A percentile compares a stretch with the other conserved stretches of the same genome.
Conservation (phyloP, 164 flowering plant species). For the Vitis labrusca region DNA sequence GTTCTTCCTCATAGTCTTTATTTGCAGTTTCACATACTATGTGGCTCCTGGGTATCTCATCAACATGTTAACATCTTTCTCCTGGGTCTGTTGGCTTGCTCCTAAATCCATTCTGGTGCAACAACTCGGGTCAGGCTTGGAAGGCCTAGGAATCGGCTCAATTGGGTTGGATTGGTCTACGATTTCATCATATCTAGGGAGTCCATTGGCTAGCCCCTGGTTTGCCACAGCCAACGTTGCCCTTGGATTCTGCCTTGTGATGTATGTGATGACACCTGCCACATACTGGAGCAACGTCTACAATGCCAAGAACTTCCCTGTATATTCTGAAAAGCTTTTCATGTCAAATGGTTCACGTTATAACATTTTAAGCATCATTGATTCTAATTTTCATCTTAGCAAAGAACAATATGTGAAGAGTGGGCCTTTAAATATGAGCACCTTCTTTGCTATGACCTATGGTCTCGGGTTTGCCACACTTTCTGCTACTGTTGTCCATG, state of each 20-base stretch:
- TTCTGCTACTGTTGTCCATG: slow-evolving; percentile 53
- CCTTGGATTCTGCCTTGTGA: slow-evolving; percentile 40
- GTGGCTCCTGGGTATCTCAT: slow-evolving; percentile 51
- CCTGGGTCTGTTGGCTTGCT: slow-evolving; percentile 66
- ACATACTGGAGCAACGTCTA: slow-evolving; percentile 41
- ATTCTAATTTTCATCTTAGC: slow-evolving; percentile 38
- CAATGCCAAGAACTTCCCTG: slow-evolving; percentile 58
- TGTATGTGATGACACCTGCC: slow-evolving; percentile 59
- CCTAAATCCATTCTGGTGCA: slow-evolving; percentile 52
- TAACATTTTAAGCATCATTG: slow-evolving; percentile 33
- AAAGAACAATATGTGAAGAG: slow-evolving; percentile 22
- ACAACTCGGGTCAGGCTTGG: slow-evolving; percentile 57
- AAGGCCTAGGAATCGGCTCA: slow-evolving; percentile 56
- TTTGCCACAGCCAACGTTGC: slow-evolving; percentile 68
- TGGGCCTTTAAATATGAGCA: slow-evolving; percentile 47
- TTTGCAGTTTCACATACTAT: slow-evolving; percentile 49
- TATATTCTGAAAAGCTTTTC: slow-evolving; percentile 42
- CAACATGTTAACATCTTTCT: slow-evolving; percentile 37
- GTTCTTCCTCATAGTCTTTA: slow-evolving; percentile 46
- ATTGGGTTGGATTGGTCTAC: slow-evolving; percentile 59
- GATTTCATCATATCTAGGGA: slow-evolving; percentile 56
- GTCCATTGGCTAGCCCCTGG: slow-evolving; percentile 71
- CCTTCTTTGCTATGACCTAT: slow-evolving; percentile 56
- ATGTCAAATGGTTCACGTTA: slow-evolving; percentile 34
- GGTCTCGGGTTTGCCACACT: slow-evolving; percentile 61